Conservation (phyloP, 805 yeast genomes). For the Candida coleopterorum region DNA sequence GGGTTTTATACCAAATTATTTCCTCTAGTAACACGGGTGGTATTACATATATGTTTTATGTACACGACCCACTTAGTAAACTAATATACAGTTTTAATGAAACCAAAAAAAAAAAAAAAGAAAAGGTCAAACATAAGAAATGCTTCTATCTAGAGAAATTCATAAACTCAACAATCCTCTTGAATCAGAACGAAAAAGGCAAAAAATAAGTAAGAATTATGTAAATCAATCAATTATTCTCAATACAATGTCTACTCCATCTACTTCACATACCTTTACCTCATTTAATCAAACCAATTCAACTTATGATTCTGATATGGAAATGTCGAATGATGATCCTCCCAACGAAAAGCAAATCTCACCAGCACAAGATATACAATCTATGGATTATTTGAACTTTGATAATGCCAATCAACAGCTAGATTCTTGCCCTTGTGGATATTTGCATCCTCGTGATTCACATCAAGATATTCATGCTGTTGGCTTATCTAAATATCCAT, state of each 20-base stretch:
- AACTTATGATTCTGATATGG: slow-evolving; percentile 1
- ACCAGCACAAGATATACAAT: background rate
- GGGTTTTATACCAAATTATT: too few relatives aligned
- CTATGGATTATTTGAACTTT: background rate
- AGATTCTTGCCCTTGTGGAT: slow-evolving; percentile 23
- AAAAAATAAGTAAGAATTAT: slow-evolving; percentile 5
- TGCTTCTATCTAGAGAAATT: background rate
- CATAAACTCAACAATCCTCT: background rate
- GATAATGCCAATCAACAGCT: background rate
- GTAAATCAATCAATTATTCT: too few relatives aligned
- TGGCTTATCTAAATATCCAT: slow-evolving; percentile 17
- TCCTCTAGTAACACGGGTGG: too few relatives aligned
- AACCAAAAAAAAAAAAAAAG: too few relatives aligned
- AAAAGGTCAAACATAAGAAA: too few relatives aligned
- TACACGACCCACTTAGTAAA: too few relatives aligned
- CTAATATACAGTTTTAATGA: too few relatives aligned
- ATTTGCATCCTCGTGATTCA: slow-evolving; percentile 24
- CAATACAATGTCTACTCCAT: background rate
- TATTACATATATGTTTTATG: too few relatives aligned
- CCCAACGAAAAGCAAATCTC: background rate
- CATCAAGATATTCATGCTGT: slow-evolving; percentile 22
- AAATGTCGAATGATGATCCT: slow-evolving; percentile 1
- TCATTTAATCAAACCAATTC: slow-evolving; percentile 5
- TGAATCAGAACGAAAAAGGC: slow-evolving; percentile 7
- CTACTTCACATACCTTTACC: slow-evolving; percentile 4